Conservation (phyloP, 164 flowering plant species). For the Protea cynaroides region DNA sequence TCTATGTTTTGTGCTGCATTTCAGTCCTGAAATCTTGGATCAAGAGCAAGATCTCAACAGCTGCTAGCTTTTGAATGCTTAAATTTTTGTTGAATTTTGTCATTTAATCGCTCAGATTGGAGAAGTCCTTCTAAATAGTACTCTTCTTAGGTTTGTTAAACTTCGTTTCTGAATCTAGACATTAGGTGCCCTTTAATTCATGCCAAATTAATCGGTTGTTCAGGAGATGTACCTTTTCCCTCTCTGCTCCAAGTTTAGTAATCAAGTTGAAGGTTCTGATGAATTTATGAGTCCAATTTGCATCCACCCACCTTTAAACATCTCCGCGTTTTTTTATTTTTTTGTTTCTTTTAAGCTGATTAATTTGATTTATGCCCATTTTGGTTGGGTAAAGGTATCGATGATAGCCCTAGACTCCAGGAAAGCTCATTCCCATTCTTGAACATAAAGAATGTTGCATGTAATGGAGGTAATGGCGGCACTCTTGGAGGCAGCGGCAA, state of each 20-base stretch:
- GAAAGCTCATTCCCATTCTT: conserved; percentile 26
- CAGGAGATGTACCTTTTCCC: too few species aligned
- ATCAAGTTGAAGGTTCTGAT: too few species aligned
- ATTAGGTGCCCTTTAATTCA: too few species aligned
- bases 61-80: neutral
- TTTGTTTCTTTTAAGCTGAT: neutral
- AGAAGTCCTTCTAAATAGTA: neutral
- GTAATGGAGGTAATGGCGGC: too few species aligned
- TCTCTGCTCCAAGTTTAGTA: too few species aligned
- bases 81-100: neutral
- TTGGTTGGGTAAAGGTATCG: conserved; percentile 20
- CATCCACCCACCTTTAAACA: too few species aligned
- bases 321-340: too few species aligned
- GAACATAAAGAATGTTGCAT: conserved; percentile 52
- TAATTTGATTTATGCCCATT: conserved; percentile 3
- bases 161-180: neutral
- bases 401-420: conserved; percentile 12
- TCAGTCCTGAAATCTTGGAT: neutral
- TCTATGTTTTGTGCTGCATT: neutral
- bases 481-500: too few species aligned
- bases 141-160: neutral
- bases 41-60: neutral
- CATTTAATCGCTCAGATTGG: too few species aligned
- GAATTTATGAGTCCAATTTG: too few species aligned
- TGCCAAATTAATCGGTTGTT: neutral